Percentiles rank a stretch among this genome's conserved stretches.
Evolutionary conservation across 2,329 filamentous ascomycete genomes (phyloP).

Genomic region (Microcyclosporella mali): DNA sequence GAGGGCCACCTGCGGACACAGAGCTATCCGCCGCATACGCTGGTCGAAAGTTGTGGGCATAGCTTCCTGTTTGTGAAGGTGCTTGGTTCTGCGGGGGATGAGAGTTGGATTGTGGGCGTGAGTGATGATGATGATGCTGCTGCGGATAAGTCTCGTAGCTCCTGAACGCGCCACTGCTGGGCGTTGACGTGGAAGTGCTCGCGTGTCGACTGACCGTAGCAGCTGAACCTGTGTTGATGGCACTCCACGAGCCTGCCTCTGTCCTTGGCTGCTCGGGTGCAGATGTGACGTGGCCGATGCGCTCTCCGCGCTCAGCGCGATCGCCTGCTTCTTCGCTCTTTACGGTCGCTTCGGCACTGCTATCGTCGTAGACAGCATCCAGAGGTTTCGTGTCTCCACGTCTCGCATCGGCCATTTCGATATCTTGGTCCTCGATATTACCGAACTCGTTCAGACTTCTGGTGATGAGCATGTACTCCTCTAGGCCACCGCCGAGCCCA

Average conservation of each 20-base stretch:
- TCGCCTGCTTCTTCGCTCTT: slow-evolving; percentile 31
- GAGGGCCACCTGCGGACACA: slow-evolving; percentile 14
- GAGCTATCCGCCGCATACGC: slow-evolving; percentile 18
- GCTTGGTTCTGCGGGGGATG: slow-evolving; percentile 10
- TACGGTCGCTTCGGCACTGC: slow-evolving; percentile 24
- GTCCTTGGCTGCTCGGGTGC: slow-evolving; percentile 16
- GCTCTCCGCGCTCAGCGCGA: slow-evolving; percentile 1
- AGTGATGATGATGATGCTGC: slow-evolving; percentile 11
- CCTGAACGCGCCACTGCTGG: slow-evolving; percentile 23
- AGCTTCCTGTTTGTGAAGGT: slow-evolving; percentile 6
- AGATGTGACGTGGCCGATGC: slow-evolving; percentile 10
- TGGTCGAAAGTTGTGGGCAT: slow-evolving; percentile 24
- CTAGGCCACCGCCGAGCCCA: slow-evolving; percentile 46
- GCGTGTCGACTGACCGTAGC: slow-evolving; percentile 16
- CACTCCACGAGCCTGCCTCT: slow-evolving; percentile 35
- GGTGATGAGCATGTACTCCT: slow-evolving; percentile 48
- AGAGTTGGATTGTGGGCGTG: slow-evolving; percentile 5
- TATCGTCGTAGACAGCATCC: slow-evolving; percentile 27
- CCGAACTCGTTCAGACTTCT: slow-evolving; percentile 33
- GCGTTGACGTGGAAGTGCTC: slow-evolving; percentile 17
- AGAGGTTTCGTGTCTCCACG: slow-evolving; percentile 14
- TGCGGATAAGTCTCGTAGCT: slow-evolving; percentile 26
- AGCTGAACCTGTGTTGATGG: slow-evolving; percentile 32
- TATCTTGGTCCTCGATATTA: slow-evolving; percentile 32
- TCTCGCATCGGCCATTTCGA: slow-evolving; percentile 32